phyloP scores from a whole-genome alignment of 2,329 filamentous ascomycete genomes.

The Pezicula neosporulosa region DNA sequence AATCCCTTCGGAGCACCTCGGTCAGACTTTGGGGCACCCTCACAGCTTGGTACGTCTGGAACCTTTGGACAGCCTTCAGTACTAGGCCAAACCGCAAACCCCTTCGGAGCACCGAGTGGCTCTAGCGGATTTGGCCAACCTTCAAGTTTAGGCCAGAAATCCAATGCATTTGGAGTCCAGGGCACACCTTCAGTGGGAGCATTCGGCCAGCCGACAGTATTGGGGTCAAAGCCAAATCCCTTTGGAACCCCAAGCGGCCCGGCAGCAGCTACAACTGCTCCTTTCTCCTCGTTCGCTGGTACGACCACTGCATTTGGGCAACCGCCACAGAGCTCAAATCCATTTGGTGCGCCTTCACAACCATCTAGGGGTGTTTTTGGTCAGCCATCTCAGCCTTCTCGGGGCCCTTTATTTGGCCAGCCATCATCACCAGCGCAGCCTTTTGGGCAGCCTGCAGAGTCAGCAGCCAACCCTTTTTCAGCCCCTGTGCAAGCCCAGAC shows the following conservation, averaged over 20 bases:
- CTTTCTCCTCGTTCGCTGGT: conserved; percentile 14
- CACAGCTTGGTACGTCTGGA: conserved; percentile 7
- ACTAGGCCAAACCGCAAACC: conserved; percentile 29
- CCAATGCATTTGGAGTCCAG: conserved; percentile 12
- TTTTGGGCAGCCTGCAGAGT: conserved; percentile 2
- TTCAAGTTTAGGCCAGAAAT: conserved; percentile 31
- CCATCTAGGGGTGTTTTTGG: conserved; percentile 37
- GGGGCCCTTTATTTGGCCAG: neutral
- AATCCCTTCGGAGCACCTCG: conserved; percentile 18
- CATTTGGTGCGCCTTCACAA: conserved; percentile 25
- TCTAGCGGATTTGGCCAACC: conserved; percentile 32
- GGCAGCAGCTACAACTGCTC: conserved; percentile 1
- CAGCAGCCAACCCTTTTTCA: neutral
- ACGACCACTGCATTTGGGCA: conserved; percentile 25
- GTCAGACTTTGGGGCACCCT: conserved; percentile 25
- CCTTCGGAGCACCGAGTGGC: conserved; percentile 9
- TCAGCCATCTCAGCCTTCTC: conserved; percentile 29
- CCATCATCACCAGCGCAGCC: conserved; percentile 25
- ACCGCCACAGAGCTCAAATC: conserved; percentile 15
- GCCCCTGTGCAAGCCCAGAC: neutral
- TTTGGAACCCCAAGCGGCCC: conserved; percentile 15
- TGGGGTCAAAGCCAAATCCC: conserved; percentile 30
- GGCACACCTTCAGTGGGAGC: conserved; percentile 12
- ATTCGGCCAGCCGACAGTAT: conserved; percentile 37
- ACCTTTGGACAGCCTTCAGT: conserved; percentile 36